Percentiles rank a stretch among this genome's conserved stretches.
Conservation (phyloP, 2,329 filamentous ascomycete species). For the Fusarium cyanostomum region DNA sequence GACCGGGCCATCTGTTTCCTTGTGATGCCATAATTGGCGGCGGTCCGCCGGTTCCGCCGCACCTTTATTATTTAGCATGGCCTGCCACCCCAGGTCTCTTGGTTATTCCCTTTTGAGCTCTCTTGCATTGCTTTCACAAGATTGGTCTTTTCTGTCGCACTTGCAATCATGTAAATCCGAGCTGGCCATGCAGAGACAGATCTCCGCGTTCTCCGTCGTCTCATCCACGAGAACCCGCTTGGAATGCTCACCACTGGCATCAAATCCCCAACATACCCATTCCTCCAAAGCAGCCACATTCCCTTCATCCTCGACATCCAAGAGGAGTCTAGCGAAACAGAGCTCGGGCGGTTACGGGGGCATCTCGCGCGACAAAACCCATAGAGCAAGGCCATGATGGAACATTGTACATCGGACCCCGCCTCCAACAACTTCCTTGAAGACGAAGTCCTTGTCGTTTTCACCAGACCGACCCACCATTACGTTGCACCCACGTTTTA, state of each 20-base stretch:
- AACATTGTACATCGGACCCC: conserved; percentile 43
- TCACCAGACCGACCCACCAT: conserved; percentile 66
- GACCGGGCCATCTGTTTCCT: conserved; percentile 10
- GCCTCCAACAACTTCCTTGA: conserved; percentile 43
- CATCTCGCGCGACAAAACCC: conserved; percentile 72
- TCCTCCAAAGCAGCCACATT: conserved; percentile 69
- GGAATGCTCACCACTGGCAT: conserved; percentile 72
- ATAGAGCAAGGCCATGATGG: conserved; percentile 68
- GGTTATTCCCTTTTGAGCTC: background rate
- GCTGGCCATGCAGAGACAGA: conserved; percentile 59
- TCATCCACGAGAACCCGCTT: conserved; percentile 68
- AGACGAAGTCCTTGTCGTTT: conserved; percentile 70
- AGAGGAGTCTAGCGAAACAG: conserved; percentile 51
- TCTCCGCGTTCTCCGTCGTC: conserved; percentile 59
- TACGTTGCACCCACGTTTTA: conserved; percentile 78
- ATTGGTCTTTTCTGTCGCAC: no score
- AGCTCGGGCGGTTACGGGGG: conserved; percentile 59
- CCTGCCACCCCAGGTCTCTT: background rate
- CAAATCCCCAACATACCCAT: conserved; percentile 54
- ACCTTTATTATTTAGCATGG: conserved; percentile 13
- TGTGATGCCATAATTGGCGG: background rate
- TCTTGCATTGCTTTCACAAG: background rate
- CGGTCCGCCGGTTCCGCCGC: conserved; percentile 27
- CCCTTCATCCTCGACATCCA: conserved; percentile 65
- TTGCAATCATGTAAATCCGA: conserved; percentile 31